phyloP scores from a whole-genome alignment of 1,139 yeast genomes.

The Yamadazyma sp. region DNA sequence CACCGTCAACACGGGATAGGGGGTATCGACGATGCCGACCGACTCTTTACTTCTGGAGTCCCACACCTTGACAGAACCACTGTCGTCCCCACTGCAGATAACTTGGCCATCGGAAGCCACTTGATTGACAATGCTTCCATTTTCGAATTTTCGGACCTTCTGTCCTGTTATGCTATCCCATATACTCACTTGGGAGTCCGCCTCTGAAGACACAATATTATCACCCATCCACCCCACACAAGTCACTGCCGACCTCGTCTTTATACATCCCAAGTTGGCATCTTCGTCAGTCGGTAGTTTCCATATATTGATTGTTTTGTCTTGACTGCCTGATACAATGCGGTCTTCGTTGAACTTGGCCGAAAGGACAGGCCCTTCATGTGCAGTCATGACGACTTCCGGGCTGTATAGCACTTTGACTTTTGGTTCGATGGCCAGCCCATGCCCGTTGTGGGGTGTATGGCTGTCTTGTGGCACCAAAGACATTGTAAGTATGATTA shows the following conservation, averaged over 20 bases:
- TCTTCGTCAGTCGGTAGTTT: slow-evolving; percentile 31
- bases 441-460: neutral
- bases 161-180: slow-evolving; percentile 61
- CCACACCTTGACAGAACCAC: slow-evolving; percentile 62
- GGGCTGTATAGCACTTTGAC: slow-evolving; percentile 5
- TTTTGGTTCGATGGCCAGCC: neutral
- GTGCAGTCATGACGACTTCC: slow-evolving; percentile 37
- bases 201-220: slow-evolving; percentile 46
- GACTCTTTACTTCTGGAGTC: slow-evolving; percentile 56
- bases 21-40: slow-evolving; percentile 39
- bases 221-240: slow-evolving; percentile 47
- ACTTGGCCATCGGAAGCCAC: slow-evolving; percentile 33
- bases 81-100: slow-evolving; percentile 62
- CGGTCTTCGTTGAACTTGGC: slow-evolving; percentile 38
- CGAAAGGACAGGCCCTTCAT: slow-evolving; percentile 48
- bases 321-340: slow-evolving; percentile 56
- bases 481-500: neutral
- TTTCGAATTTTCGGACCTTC: slow-evolving; percentile 50
- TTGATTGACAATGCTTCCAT: slow-evolving; percentile 45
- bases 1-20: slow-evolving; percentile 61
- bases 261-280: slow-evolving; percentile 39
- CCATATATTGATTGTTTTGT: slow-evolving; percentile 49
- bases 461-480: neutral
- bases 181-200: slow-evolving; percentile 50
- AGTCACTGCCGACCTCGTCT: slow-evolving; percentile 47